Evolutionary conservation across 495 filamentous ascomycete species (phyloP).

Genomic region (Rhizodiscina lignyota): DNA sequence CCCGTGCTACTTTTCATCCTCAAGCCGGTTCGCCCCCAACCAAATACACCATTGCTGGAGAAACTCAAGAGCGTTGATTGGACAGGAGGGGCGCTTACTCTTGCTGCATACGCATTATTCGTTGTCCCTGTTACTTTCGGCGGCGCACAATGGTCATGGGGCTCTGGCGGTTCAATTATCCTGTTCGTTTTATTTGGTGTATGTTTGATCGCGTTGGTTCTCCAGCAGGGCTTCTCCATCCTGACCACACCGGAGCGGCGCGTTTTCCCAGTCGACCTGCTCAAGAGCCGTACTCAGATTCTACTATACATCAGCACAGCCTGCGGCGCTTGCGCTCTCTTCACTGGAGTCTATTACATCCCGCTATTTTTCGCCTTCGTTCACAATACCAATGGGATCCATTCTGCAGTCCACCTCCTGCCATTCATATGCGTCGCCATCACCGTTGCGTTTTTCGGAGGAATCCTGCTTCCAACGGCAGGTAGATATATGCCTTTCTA

Average conservation of each 20-base stretch:
- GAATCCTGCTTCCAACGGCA: constrained; percentile 8
- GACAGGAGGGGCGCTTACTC: constrained; percentile 1
- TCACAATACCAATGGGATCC: constrained; percentile 8
- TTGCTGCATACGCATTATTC: neutral
- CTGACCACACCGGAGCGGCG: neutral
- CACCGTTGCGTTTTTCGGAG: constrained; percentile 7
- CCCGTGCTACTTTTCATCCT: constrained; percentile 3
- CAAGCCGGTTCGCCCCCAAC: neutral
- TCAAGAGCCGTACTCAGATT: constrained; percentile 3
- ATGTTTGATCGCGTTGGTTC: neutral
- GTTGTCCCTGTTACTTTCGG: neutral
- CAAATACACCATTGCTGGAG: neutral
- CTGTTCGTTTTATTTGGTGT: neutral
- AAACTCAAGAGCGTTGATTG: constrained; percentile 1
- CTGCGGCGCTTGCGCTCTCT: constrained; percentile 2
- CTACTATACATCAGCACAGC: constrained; percentile 1
- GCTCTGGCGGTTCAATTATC: neutral
- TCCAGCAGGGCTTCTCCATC: neutral
- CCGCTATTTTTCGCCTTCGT: constrained; percentile 14
- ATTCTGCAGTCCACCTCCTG: constrained; percentile 13
- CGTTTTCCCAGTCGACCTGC: constrained; percentile 8
- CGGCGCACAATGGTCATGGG: neutral
- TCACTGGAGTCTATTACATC: constrained; percentile 16
- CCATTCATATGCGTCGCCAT: constrained; percentile 14
- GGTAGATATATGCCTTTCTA: constrained; percentile 14